A percentile compares a stretch with the other conserved stretches of the same genome.
Conservation (phyloP, 2,329 filamentous ascomycete species). For the Pseudogymnoascus verrucosus region DNA sequence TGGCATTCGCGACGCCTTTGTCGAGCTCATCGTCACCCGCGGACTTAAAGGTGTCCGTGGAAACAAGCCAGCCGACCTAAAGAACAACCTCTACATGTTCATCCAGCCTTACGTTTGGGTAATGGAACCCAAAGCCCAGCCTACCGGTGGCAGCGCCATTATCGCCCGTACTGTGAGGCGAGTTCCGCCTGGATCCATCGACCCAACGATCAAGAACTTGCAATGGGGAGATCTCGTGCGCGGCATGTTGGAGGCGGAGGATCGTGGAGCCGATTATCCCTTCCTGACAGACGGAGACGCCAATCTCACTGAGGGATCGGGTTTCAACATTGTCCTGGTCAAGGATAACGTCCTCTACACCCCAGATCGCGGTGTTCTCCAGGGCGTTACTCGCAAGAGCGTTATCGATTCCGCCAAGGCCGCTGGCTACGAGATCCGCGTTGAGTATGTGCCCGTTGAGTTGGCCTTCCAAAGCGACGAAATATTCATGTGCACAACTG, state of each 20-base stretch:
- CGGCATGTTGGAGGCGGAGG: constrained; percentile 38
- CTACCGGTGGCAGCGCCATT: constrained; percentile 34
- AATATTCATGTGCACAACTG: constrained; percentile 45
- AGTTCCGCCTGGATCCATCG: constrained; percentile 37
- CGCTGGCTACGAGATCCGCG: constrained; percentile 29
- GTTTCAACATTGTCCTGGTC: constrained; percentile 40
- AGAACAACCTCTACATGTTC: constrained; percentile 40
- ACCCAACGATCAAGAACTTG: constrained; percentile 44
- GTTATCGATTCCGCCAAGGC: constrained; percentile 36
- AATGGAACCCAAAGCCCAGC: constrained; percentile 39
- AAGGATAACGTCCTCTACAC: constrained; percentile 39
- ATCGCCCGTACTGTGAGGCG: constrained; percentile 39
- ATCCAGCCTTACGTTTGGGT: constrained; percentile 42
- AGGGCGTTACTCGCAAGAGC: constrained; percentile 41
- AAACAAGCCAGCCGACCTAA: constrained; percentile 26
- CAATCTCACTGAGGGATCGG: constrained; percentile 42
- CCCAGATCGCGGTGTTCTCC: constrained; percentile 38
- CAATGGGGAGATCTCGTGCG: constrained; percentile 43
- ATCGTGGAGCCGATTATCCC: constrained; percentile 39
- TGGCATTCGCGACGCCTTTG: constrained; percentile 41
- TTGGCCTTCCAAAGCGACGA: constrained; percentile 37
- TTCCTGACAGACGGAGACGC: constrained; percentile 43
- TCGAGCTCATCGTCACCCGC: constrained; percentile 43
- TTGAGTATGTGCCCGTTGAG: constrained; percentile 36
- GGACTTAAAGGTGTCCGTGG: constrained; percentile 37